Evolutionary conservation across 495 filamentous ascomycete species (phyloP).

Genomic region (Pseudevernia furfuracea): DNA sequence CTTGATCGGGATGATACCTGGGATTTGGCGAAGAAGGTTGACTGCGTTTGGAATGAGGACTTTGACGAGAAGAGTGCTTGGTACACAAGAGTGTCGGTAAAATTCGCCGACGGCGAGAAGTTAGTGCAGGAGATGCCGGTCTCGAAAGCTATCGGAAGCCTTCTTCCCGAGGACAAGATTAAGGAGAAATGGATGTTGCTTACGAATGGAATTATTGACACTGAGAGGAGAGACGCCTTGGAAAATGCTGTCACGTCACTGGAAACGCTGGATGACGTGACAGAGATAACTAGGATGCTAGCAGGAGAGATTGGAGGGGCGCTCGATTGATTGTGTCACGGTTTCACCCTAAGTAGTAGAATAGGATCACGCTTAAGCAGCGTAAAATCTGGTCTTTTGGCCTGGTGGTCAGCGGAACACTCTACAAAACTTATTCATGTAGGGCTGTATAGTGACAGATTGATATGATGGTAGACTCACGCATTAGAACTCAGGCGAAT

Average conservation of each 20-base stretch:
- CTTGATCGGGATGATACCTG: conserved; percentile 37
- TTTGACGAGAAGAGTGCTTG: conserved; percentile 18
- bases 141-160: neutral
- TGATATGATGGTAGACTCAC: too few relatives aligned
- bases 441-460: too few relatives aligned
- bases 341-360: neutral
- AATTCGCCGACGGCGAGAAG: neutral
- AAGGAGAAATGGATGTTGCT: neutral
- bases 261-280: neutral
- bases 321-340: too few relatives aligned
- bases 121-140: neutral
- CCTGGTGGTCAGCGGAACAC: neutral
- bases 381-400: too few relatives aligned
- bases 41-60: conserved; percentile 30
- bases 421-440: too few relatives aligned
- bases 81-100: neutral
- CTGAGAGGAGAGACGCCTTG: neutral
- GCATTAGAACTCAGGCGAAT: too few relatives aligned
- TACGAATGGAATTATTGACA: too few relatives aligned
- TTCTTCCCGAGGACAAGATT: neutral
- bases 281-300: neutral
- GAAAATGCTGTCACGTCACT: neutral
- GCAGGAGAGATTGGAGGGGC: neutral
- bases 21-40: conserved; percentile 32
- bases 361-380: neutral